These are phyloP conservation scores for Thelephora terrestris DNA, from an alignment of 1,284 basidiomycete genomes.

Conservation along the genomic window DNA sequence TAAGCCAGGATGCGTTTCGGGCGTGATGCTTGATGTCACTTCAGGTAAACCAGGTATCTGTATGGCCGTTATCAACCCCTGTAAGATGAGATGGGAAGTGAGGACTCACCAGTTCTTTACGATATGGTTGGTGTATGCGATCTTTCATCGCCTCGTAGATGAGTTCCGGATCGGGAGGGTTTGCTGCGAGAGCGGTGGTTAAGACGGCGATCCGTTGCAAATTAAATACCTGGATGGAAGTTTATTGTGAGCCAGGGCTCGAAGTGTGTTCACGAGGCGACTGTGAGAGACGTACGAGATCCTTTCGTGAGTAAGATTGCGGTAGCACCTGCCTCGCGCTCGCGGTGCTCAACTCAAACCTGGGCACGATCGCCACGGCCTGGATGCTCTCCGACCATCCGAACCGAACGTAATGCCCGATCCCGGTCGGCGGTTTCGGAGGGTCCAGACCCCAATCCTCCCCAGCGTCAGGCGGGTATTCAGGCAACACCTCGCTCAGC, in stretches of 20 bases:
- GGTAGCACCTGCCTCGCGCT: slow-evolving; percentile 89
- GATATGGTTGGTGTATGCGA: slow-evolving; percentile 94
- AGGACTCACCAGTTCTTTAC: slow-evolving; percentile 66
- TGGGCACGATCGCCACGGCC: slow-evolving; percentile 91
- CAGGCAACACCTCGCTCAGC: slow-evolving; percentile 92
- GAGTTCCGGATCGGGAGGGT: slow-evolving; percentile 86
- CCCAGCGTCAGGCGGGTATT: slow-evolving; percentile 90
- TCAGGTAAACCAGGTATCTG: slow-evolving; percentile 93
- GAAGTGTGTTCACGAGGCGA: not conserved
- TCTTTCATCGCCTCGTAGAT: slow-evolving; percentile 99
- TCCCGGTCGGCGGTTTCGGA: slow-evolving; percentile 80
- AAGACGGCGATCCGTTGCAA: slow-evolving; percentile 96
- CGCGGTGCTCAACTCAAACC: slow-evolving; percentile 95
- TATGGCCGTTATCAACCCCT: not conserved
- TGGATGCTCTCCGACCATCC: slow-evolving; percentile 83
- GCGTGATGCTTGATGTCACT: slow-evolving; percentile 84
- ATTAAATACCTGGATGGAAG: slow-evolving; percentile 77
- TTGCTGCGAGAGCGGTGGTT: slow-evolving; percentile 86
- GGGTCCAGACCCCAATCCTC: slow-evolving; percentile 87
- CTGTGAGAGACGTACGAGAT: slow-evolving; percentile 58
- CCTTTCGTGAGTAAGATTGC: slow-evolving; percentile 75
- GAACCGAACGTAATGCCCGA: slow-evolving; percentile 93
- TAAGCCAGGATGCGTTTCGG: slow-evolving; percentile 82
- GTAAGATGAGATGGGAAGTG: not conserved
- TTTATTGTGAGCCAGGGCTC: slow-evolving; percentile 19